phyloP scores from a whole-genome alignment of 2,329 filamentous ascomycete species.

The Ophiostoma triangulosporum region DNA sequence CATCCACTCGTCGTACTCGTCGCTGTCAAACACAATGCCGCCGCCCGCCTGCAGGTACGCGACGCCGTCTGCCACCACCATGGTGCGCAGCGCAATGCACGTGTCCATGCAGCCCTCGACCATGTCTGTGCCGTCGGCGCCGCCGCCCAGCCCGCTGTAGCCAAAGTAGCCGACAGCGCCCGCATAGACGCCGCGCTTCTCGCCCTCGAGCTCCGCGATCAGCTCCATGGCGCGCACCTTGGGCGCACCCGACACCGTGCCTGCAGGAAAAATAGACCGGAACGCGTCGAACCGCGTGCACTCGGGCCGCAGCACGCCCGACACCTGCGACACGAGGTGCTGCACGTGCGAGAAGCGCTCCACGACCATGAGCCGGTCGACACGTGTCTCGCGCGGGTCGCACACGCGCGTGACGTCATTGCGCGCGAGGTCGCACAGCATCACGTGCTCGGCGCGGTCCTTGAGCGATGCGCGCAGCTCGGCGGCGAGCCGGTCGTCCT shows the following conservation, averaged over 20 bases:
- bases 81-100: conserved; percentile 68
- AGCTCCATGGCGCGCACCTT: conserved; percentile 96
- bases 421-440: conserved; percentile 89
- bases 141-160: conserved; percentile 44
- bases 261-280: conserved; percentile 90
- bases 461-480: conserved; percentile 72
- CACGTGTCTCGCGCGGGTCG: conserved; percentile 76
- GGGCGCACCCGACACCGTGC: conserved; percentile 87
- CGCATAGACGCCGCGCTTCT: conserved; percentile 92
- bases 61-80: conserved; percentile 82
- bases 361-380: conserved; percentile 88
- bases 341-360: conserved; percentile 95
- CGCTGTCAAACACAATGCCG: conserved; percentile 89
- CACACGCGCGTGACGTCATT: conserved; percentile 96
- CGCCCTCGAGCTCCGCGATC: conserved; percentile 83
- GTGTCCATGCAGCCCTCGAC: conserved; percentile 86
- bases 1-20: conserved; percentile 80
- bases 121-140: conserved; percentile 41
- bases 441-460: conserved; percentile 89
- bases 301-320: conserved; percentile 67
- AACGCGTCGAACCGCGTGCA: conserved; percentile 93
- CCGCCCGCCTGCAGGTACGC: conserved; percentile 86
- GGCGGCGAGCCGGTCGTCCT: conserved; percentile 67
- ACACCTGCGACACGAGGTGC: conserved; percentile 92
- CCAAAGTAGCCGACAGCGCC: conserved; percentile 96